phyloP scores from a whole-genome alignment of 768 basidiomycete genomes.

The Scleroderma citrinum region DNA sequence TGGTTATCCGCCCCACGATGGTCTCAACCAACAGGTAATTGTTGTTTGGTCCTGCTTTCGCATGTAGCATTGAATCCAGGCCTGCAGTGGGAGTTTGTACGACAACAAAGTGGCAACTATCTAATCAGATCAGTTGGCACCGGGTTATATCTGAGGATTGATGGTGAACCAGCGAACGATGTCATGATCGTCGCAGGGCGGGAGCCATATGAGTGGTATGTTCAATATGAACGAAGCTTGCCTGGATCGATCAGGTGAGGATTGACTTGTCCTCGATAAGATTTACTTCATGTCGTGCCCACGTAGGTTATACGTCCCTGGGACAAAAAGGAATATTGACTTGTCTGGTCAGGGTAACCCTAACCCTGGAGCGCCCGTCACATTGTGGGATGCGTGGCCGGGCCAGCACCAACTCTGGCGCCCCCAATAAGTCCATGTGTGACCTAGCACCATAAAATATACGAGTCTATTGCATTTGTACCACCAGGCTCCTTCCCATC shows the following conservation, averaged over 20 bases:
- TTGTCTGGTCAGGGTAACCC: conserved; percentile 42
- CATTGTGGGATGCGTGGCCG: conserved; percentile 44
- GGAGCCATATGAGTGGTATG: conserved; percentile 41
- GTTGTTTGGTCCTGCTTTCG: background rate
- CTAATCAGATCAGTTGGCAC: conserved; percentile 38
- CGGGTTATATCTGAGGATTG: background rate
- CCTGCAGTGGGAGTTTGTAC: conserved; percentile 42
- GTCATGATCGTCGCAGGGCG: conserved; percentile 33
- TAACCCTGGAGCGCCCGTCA: conserved; percentile 39
- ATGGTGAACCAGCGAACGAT: conserved; percentile 30
- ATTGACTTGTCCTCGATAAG: background rate
- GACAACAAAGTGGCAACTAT: conserved; percentile 23
- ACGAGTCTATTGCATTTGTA: too few relatives aligned
- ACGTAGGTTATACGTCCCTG: conserved; percentile 40
- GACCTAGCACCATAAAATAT: too few relatives aligned
- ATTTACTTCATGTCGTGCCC: background rate
- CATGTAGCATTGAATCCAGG: too few relatives aligned
- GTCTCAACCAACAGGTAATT: conserved; percentile 45
- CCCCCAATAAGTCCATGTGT: too few relatives aligned
- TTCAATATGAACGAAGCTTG: conserved; percentile 40
- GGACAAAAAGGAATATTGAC: conserved; percentile 41
- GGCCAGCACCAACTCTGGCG: conserved; percentile 51
- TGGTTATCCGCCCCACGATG: conserved; percentile 39
- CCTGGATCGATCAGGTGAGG: conserved; percentile 38
- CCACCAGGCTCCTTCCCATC: too few relatives aligned